These are phyloP conservation scores for Nannizziopsis barbatae DNA, from an alignment of 2,329 filamentous ascomycete species.

Conservation along the genomic window DNA sequence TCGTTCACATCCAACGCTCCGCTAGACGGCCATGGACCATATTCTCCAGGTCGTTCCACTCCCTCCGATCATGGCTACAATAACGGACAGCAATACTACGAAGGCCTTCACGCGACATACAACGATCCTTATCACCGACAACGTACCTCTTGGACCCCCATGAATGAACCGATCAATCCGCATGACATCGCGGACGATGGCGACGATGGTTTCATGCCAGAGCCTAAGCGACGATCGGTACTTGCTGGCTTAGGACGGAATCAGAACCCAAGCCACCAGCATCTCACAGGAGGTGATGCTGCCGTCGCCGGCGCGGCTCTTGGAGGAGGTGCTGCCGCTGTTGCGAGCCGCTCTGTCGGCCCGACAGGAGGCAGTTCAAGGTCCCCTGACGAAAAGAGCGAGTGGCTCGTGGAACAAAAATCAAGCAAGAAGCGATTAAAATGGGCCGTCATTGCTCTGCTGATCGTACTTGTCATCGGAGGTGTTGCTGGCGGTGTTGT, in stretches of 20 bases:
- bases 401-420: constrained; percentile 51
- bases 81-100: constrained; percentile 13
- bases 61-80: not conserved
- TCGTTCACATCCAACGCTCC: constrained; percentile 2
- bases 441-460: constrained; percentile 54
- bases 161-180: constrained; percentile 55
- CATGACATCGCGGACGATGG: constrained; percentile 76
- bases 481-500: constrained; percentile 64
- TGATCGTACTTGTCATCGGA: constrained; percentile 56
- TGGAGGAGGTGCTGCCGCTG: constrained; percentile 34
- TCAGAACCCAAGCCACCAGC: constrained; percentile 31
- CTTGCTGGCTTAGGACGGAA: constrained; percentile 40
- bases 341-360: constrained; percentile 33
- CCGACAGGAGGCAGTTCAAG: constrained; percentile 30
- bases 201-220: constrained; percentile 63
- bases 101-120: constrained; percentile 29
- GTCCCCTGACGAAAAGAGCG: constrained; percentile 52
- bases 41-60: not conserved
- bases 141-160: constrained; percentile 40
- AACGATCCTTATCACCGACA: constrained; percentile 59
- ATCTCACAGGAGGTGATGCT: constrained; percentile 35
- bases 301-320: constrained; percentile 30
- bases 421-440: constrained; percentile 55
- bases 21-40: not conserved
- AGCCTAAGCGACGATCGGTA: constrained; percentile 46